These are phyloP conservation scores for Capsella bursapastoris DNA, from an alignment of 345 rosid species.

Conservation along the genomic window DNA sequence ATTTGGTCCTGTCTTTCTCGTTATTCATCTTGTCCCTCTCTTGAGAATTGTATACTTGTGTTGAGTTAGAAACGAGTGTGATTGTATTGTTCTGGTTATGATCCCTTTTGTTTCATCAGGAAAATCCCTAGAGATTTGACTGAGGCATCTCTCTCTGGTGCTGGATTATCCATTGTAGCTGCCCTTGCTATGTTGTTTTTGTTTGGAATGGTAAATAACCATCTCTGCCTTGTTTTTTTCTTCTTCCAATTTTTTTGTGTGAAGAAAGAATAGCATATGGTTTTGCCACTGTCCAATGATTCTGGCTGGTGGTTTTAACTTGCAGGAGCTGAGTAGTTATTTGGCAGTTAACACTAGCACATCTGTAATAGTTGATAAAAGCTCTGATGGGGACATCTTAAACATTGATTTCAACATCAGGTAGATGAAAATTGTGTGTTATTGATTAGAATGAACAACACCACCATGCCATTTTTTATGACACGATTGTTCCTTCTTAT, in stretches of 20 bases:
- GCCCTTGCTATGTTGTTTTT: slow-evolving; percentile 81
- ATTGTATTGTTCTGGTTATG: slow-evolving; percentile 1
- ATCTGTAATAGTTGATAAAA: slow-evolving; percentile 78
- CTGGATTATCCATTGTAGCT: slow-evolving; percentile 82
- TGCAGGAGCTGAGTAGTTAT: slow-evolving; percentile 82
- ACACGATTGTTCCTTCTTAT: neutral
- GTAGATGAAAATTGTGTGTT: slow-evolving; percentile 41
- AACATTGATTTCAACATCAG: slow-evolving; percentile 85
- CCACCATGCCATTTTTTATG: neutral
- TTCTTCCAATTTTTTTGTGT: neutral
- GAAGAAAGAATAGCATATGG: neutral
- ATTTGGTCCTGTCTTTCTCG: neutral
- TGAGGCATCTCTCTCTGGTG: slow-evolving; percentile 92
- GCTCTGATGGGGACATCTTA: slow-evolving; percentile 83
- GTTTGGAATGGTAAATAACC: slow-evolving; percentile 80
- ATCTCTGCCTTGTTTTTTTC: neutral
- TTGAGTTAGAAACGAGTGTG: neutral
- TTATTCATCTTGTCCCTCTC: neutral
- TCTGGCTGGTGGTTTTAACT: neutral
- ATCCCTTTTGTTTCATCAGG: slow-evolving; percentile 50
- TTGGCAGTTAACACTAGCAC: slow-evolving; percentile 68
- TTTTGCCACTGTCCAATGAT: neutral
- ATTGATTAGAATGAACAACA: neutral
- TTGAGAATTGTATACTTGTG: too few relatives aligned
- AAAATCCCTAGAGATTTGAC: slow-evolving; percentile 98